phyloP scores from a whole-genome alignment of 306 rosid genomes.

The Nissolia schottii region DNA sequence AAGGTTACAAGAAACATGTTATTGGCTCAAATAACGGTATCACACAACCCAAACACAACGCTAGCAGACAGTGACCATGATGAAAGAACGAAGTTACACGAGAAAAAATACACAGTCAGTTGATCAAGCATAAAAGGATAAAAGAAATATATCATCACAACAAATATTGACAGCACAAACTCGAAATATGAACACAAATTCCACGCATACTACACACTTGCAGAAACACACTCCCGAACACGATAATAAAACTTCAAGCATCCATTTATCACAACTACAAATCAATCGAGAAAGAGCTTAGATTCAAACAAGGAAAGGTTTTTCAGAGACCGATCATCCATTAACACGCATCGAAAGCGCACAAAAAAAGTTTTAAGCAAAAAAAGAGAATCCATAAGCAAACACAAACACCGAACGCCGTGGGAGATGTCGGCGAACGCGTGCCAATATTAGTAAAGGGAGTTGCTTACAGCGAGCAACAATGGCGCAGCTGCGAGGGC shows the following conservation, averaged over 20 bases:
- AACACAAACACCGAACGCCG: background rate
- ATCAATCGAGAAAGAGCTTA: background rate
- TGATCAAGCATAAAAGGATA: background rate
- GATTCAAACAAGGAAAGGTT: background rate
- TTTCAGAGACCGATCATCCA: background rate
- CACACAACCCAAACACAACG: background rate
- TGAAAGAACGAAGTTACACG: background rate
- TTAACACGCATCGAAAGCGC: background rate
- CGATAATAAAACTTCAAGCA: background rate
- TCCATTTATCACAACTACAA: background rate
- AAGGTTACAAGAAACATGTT: background rate
- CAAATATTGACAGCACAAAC: background rate
- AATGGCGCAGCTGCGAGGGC: constrained; percentile 2
- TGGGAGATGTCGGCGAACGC: background rate
- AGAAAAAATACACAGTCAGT: background rate
- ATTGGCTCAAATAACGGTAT: background rate
- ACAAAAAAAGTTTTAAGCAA: background rate
- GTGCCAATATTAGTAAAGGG: background rate
- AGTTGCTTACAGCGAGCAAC: constrained; percentile 15
- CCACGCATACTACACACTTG: background rate
- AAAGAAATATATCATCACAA: background rate
- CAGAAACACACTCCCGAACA: background rate
- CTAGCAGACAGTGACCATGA: background rate
- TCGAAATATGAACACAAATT: no score
- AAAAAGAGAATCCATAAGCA: background rate